Evolutionary conservation across 306 rosid species (phyloP).

Genomic region (Prunus fruticosa): DNA sequence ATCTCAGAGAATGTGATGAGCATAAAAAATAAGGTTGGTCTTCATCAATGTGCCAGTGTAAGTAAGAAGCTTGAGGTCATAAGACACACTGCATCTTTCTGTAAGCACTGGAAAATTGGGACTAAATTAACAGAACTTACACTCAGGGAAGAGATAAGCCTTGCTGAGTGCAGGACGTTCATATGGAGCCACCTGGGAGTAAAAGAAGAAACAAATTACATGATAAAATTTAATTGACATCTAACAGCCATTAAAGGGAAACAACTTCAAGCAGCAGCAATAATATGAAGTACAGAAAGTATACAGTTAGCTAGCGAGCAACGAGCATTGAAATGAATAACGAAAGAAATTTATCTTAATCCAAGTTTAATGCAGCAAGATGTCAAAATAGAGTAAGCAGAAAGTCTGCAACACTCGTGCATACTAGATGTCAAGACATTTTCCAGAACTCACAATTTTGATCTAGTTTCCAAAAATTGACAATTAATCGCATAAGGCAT

Average conservation of each 20-base stretch:
- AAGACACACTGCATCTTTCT: neutral
- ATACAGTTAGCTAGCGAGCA: neutral
- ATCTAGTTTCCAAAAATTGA: neutral
- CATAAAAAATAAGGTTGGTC: neutral
- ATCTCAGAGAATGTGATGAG: neutral
- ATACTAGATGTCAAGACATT: neutral
- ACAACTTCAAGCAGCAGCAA: neutral
- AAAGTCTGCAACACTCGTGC: neutral
- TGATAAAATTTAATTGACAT: no score
- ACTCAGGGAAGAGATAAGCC: constrained; percentile 90
- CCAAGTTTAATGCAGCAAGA: neutral
- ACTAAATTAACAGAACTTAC: constrained; percentile 42
- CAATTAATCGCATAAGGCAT: neutral
- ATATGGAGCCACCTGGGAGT: constrained; percentile 85
- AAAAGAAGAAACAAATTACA: neutral
- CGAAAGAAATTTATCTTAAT: neutral
- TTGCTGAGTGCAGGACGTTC: constrained; percentile 99
- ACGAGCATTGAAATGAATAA: neutral
- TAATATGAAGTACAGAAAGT: neutral
- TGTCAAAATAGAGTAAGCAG: neutral
- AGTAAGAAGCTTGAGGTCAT: constrained; percentile 4
- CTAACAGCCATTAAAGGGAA: neutral
- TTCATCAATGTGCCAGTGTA: neutral
- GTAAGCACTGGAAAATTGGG: neutral
- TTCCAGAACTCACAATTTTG: neutral